A percentile compares a stretch with the other conserved stretches of the same genome.
Conservation (phyloP, 345 rosid genomes). For the Rhodamnia argentea region DNA sequence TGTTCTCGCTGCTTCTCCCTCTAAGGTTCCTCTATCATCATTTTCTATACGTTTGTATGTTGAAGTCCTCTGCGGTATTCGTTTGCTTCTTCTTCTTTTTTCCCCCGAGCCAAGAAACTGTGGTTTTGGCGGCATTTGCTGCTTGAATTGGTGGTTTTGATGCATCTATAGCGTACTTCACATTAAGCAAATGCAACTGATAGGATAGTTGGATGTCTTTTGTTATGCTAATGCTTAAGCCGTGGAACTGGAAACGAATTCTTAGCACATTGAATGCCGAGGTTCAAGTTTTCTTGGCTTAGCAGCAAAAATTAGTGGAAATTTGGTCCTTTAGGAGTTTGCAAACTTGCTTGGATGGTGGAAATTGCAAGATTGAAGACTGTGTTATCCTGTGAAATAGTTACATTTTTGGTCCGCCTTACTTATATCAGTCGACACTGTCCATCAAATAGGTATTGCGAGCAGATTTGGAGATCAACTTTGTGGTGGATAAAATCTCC, state of each 20-base stretch:
- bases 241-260: not conserved
- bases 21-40: slow-evolving; percentile 34
- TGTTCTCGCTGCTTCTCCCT: slow-evolving; percentile 66
- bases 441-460: slow-evolving; percentile 44
- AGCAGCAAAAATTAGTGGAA: not conserved
- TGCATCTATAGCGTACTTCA: not conserved
- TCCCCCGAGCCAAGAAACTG: not conserved
- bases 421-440: not conserved
- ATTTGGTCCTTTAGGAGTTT: not conserved
- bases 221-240: not conserved
- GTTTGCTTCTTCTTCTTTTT: not conserved
- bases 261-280: not conserved
- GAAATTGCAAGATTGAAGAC: not conserved
- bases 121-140: not conserved
- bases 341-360: not conserved
- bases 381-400: not conserved
- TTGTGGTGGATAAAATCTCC: slow-evolving; percentile 55
- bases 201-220: not conserved
- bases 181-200: not conserved
- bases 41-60: not conserved
- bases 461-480: slow-evolving; percentile 43
- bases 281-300: not conserved
- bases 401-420: not conserved
- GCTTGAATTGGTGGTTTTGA: not conserved
- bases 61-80: not conserved